Percentiles rank a stretch among this genome's conserved stretches.
These are phyloP conservation scores for Panus rudis DNA, from an alignment of 768 basidiomycete species.

Conservation along the genomic window DNA sequence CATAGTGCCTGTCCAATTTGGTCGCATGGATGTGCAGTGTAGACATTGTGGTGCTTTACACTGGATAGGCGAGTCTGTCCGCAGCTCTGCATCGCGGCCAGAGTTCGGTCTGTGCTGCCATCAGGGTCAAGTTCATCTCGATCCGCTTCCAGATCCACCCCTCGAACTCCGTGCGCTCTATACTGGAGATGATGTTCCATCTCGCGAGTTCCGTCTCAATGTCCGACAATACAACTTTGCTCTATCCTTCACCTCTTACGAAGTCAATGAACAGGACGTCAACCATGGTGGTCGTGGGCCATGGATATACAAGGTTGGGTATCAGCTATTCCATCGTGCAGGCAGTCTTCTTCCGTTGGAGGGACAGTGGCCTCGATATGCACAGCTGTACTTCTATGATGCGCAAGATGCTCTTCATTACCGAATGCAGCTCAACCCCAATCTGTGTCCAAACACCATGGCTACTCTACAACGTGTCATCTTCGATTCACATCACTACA, in stretches of 20 bases:
- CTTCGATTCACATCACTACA: conserved; percentile 7
- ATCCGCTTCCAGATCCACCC: background rate
- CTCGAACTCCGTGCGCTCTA: background rate
- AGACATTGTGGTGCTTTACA: background rate
- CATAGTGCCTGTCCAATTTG: background rate
- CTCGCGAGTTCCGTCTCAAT: conserved; percentile 26
- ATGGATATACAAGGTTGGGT: conserved; percentile 14
- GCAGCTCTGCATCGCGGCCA: too few relatives aligned
- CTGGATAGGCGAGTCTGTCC: background rate
- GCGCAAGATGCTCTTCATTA: conserved; percentile 10
- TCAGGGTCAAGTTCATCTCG: background rate
- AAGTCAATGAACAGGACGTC: conserved; percentile 23
- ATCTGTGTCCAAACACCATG: conserved; percentile 7
- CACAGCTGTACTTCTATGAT: conserved; percentile 38
- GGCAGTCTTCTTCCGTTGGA: conserved; percentile 25
- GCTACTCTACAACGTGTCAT: conserved; percentile 9
- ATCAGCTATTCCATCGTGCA: conserved; percentile 29
- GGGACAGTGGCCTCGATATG: conserved; percentile 21
- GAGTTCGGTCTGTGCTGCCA: background rate
- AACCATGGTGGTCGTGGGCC: conserved; percentile 25
- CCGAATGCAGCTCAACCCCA: conserved; percentile 9
- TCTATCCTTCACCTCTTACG: conserved; percentile 33
- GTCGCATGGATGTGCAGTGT: background rate
- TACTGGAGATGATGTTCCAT: background rate
- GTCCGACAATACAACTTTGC: conserved; percentile 37